Conservation (phyloP, 371 early-diverging fungal species). For the Umbelopsis sp. region DNA sequence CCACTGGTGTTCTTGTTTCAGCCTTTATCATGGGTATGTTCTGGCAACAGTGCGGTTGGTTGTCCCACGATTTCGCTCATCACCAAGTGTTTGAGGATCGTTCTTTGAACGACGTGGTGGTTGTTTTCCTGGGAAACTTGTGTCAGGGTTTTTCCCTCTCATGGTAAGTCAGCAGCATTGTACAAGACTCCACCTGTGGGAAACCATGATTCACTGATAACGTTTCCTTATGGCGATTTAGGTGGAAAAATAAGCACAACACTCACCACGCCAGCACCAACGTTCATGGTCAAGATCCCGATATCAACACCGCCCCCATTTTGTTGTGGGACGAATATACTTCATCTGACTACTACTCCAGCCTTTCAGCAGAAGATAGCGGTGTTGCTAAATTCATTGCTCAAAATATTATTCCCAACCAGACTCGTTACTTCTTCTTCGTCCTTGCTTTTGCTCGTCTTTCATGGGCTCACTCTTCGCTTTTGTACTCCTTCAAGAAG, state of each 20-base stretch:
- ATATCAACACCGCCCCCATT: slow-evolving; percentile 86
- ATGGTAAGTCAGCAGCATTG: slow-evolving; percentile 44
- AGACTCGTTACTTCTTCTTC: slow-evolving; percentile 81
- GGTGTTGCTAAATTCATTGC: slow-evolving; percentile 72
- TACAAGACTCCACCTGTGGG: slow-evolving; percentile 9
- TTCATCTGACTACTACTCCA: slow-evolving; percentile 70
- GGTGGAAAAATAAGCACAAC: slow-evolving; percentile 93
- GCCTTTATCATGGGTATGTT: slow-evolving; percentile 73
- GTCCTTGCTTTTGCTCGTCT: slow-evolving; percentile 80
- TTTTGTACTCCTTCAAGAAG: slow-evolving; percentile 62
- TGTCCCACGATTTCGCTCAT: slow-evolving; percentile 87
- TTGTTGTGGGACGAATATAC: slow-evolving; percentile 88
- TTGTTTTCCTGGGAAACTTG: slow-evolving; percentile 78
- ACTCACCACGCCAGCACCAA: slow-evolving; percentile 89
- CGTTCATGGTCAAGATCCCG: slow-evolving; percentile 84
- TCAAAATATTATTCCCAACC: slow-evolving; percentile 60
- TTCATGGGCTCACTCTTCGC: slow-evolving; percentile 76
- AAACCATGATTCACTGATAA: slow-evolving; percentile 1
- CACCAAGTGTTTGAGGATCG: slow-evolving; percentile 83
- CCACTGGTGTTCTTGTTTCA: slow-evolving; percentile 60
- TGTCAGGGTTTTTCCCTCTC: slow-evolving; percentile 79
- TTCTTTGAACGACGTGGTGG: slow-evolving; percentile 62
- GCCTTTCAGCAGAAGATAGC: slow-evolving; percentile 42
- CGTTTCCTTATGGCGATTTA: slow-evolving; percentile 39
- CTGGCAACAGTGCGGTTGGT: slow-evolving; percentile 91